Conservation (phyloP, 257 asterid species). For the Thymus quinquecostatus region DNA sequence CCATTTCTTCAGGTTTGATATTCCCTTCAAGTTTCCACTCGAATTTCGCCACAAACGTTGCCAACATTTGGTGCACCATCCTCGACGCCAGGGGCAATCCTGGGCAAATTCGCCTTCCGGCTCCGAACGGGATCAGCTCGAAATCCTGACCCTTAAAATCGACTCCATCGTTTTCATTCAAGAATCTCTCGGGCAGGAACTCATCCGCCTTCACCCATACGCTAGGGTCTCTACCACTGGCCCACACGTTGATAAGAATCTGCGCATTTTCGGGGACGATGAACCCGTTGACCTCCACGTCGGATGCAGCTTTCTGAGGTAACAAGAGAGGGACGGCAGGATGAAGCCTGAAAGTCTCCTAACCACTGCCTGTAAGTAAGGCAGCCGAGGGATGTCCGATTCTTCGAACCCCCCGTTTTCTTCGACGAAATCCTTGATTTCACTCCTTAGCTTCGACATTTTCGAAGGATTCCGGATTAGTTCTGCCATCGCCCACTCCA, state of each 20-base stretch:
- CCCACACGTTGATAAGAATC: not conserved
- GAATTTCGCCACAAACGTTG: not conserved
- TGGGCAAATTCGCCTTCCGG: constrained; percentile 1
- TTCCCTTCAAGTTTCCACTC: not conserved
- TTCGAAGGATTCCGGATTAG: not conserved
- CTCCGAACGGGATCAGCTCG: not conserved
- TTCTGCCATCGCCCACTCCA: constrained; percentile 16
- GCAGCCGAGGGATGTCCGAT: not conserved
- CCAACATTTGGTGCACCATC: constrained; percentile 7
- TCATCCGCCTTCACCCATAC: not conserved
- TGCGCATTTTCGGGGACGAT: not conserved
- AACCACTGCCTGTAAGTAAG: constrained; percentile 1
- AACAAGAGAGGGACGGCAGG: not conserved
- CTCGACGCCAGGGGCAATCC: not conserved
- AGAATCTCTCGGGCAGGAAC: constrained; percentile 3
- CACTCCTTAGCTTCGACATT: not conserved
- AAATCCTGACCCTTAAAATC: constrained; percentile 2
- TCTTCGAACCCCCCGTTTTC: not conserved
- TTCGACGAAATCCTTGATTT: not conserved
- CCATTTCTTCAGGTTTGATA: not conserved
- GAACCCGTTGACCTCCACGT: not conserved
- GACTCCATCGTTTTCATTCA: not conserved
- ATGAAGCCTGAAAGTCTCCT: not conserved
- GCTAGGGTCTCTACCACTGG: not conserved
- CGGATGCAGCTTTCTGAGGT: not conserved